phyloP scores from a whole-genome alignment of 805 yeast species.

The Nakazawaea peltata region DNA sequence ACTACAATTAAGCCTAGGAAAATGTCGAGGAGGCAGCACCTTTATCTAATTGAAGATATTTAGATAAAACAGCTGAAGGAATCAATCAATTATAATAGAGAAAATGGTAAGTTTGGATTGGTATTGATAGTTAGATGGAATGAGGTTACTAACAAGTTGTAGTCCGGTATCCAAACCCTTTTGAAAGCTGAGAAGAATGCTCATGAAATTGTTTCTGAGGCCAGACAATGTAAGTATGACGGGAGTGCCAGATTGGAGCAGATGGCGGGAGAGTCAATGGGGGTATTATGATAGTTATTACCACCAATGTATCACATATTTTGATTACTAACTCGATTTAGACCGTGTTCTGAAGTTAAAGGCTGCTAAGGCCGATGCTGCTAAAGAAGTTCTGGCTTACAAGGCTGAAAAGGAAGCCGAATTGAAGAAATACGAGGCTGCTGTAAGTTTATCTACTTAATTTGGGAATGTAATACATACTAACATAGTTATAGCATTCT shows the following conservation, averaged over 20 bases:
- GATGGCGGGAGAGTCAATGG: too few species aligned
- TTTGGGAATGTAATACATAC: neutral
- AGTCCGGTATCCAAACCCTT: slow-evolving; percentile 62
- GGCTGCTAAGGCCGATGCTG: slow-evolving; percentile 92
- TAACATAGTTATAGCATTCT: slow-evolving; percentile 33
- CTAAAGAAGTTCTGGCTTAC: slow-evolving; percentile 79
- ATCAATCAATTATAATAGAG: too few species aligned
- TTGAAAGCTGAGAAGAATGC: slow-evolving; percentile 89
- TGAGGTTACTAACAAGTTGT: neutral
- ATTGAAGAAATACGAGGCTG: slow-evolving; percentile 61
- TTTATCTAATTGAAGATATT: too few species aligned
- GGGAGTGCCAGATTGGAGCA: neutral
- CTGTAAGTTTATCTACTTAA: slow-evolving; percentile 24
- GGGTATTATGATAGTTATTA: neutral
- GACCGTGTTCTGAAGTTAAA: slow-evolving; percentile 82
- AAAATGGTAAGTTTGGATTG: slow-evolving; percentile 2
- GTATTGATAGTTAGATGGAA: too few species aligned
- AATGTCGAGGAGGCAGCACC: too few species aligned
- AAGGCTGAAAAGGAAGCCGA: slow-evolving; percentile 78
- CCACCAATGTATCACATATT: too few species aligned
- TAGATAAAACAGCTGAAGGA: too few species aligned
- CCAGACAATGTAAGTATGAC: slow-evolving; percentile 65
- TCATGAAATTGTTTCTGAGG: slow-evolving; percentile 89
- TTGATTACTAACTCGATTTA: slow-evolving; percentile 12
- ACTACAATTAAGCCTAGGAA: too few species aligned